Evolutionary conservation across 176 grass and related monocot species (phyloP).

Genomic region (Bolboschoenus planiculmis): DNA sequence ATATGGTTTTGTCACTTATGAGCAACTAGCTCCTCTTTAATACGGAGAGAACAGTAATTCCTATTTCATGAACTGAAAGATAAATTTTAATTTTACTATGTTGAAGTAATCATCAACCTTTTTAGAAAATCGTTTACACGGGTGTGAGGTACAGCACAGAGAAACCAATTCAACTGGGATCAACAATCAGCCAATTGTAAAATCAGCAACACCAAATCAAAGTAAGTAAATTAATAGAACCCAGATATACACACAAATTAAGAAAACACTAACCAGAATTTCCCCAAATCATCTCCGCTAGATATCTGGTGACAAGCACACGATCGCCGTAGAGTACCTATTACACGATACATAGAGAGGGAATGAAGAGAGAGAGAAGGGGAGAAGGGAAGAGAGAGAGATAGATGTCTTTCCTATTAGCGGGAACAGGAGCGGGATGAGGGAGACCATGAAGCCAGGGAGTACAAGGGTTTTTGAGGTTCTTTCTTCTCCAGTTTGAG

Average conservation of each 20-base stretch:
- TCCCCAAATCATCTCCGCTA: neutral
- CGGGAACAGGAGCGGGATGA: too few species aligned
- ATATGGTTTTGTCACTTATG: neutral
- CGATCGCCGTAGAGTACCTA: neutral
- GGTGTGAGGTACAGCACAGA: neutral
- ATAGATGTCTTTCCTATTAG: too few species aligned
- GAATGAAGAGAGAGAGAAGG: neutral
- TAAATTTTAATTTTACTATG: too few species aligned
- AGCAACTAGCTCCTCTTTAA: too few species aligned
- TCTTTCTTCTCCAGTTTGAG: too few species aligned
- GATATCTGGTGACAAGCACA: neutral
- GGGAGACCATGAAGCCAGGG: too few species aligned
- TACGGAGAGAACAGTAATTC: too few species aligned
- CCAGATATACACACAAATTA: neutral
- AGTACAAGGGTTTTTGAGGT: too few species aligned
- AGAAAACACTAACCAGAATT: neutral
- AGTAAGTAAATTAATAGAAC: neutral
- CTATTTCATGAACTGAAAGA: too few species aligned
- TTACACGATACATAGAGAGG: slow-evolving; percentile 3
- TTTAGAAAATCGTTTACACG: too few species aligned
- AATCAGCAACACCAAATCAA: neutral
- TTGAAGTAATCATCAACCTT: neutral
- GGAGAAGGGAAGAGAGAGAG: neutral
- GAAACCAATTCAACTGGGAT: neutral
- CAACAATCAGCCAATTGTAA: neutral